These are phyloP conservation scores for Tricladium varicosporioides DNA, from an alignment of 2,329 filamentous ascomycete species.

Conservation along the genomic window DNA sequence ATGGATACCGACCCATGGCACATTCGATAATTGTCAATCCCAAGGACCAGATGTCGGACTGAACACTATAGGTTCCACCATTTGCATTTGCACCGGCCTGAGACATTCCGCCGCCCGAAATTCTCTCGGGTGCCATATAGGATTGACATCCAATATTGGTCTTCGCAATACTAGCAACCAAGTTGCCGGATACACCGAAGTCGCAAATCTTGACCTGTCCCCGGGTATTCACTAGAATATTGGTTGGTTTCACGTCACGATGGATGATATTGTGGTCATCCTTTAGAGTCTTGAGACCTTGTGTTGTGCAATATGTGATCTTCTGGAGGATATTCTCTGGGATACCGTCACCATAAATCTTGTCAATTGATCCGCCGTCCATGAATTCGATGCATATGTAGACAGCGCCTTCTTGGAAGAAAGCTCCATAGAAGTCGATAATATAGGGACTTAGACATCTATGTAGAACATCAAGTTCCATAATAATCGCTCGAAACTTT, in stretches of 20 bases:
- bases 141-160: constrained; percentile 99
- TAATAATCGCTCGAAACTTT: constrained; percentile 95
- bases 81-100: constrained; percentile 64
- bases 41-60: constrained; percentile 97
- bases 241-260: constrained; percentile 98
- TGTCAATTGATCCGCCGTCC: constrained; percentile 97
- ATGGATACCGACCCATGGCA: constrained; percentile 90
- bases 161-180: constrained; percentile 96
- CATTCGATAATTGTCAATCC: constrained; percentile 95
- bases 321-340: constrained; percentile 86
- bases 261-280: constrained; percentile 99
- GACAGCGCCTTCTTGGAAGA: constrained; percentile 97
- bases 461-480: constrained; percentile 94
- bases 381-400: constrained; percentile 99
- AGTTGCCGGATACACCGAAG: constrained; percentile 93
- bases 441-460: constrained; percentile 94
- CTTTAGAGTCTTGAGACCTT: constrained; percentile 89
- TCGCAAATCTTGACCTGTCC: constrained; percentile 98
- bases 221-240: constrained; percentile 85
- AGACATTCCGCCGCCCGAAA: constrained; percentile 80
- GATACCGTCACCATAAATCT: constrained; percentile 86
- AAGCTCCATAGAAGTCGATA: constrained; percentile 97
- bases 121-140: constrained; percentile 97
- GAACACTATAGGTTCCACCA: constrained; percentile 91
- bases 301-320: constrained; percentile 84